phyloP scores from a whole-genome alignment of 805 yeast genomes.

The Schizosaccharomyces octosporus region DNA sequence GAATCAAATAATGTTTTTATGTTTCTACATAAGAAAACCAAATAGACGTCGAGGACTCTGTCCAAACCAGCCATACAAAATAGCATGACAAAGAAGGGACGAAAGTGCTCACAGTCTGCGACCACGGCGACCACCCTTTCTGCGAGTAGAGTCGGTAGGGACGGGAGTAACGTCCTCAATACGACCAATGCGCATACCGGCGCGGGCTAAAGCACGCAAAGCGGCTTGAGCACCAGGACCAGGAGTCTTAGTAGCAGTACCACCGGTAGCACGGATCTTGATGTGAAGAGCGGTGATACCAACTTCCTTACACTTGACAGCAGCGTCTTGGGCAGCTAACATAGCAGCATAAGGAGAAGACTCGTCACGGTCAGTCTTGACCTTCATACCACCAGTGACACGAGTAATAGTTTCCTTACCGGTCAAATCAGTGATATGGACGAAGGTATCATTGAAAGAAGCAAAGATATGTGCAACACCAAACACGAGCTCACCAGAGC shows the following conservation, averaged over 20 bases:
- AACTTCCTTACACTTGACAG: constrained; percentile 95
- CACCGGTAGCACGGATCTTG: constrained; percentile 99
- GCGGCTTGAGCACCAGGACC: constrained; percentile 88
- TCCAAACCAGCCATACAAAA: not conserved
- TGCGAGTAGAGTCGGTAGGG: constrained; percentile 98
- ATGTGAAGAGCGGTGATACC: constrained; percentile 99
- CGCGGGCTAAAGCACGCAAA: constrained; percentile 93
- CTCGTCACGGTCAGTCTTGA: constrained; percentile 99
- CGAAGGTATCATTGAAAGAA: constrained; percentile 98
- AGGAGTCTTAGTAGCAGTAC: constrained; percentile 98
- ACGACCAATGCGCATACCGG: constrained; percentile 98
- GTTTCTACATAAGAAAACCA: not conserved
- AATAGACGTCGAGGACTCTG: not conserved
- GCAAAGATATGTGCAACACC: constrained; percentile 99
- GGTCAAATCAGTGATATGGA: constrained; percentile 92
- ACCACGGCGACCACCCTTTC: constrained; percentile 99
- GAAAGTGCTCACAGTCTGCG: constrained; percentile 58
- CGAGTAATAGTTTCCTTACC: constrained; percentile 99
- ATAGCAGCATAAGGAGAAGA: constrained; percentile 99
- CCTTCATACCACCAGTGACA: constrained; percentile 99
- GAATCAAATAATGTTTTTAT: no score
- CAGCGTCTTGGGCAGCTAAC: constrained; percentile 99
- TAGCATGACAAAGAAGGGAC: not conserved
- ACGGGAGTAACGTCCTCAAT: constrained; percentile 99
- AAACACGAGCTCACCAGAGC: constrained; percentile 94